phyloP scores from a whole-genome alignment of 2,329 filamentous ascomycete species.

The Trichoderma harzianum region DNA sequence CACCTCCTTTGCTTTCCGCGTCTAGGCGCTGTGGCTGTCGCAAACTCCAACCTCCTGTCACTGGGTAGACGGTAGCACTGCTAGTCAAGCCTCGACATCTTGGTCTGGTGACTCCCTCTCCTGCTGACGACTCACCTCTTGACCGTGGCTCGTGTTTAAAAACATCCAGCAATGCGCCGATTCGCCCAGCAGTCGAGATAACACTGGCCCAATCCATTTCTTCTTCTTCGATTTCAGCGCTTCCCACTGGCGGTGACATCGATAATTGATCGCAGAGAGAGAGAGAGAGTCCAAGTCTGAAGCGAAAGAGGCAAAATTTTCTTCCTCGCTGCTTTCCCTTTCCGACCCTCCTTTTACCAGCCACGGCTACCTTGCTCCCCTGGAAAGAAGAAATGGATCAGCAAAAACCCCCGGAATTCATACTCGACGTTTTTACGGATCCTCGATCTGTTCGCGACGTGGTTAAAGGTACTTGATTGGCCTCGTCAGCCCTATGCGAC shows the following conservation, averaged over 20 bases:
- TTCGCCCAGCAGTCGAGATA: slow-evolving; percentile 7
- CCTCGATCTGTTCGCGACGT: slow-evolving; percentile 86
- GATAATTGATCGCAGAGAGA: not conserved
- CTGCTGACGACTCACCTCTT: slow-evolving; percentile 9
- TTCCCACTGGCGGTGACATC: not conserved
- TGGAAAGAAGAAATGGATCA: slow-evolving; percentile 42
- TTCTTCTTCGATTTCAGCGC: slow-evolving; percentile 2
- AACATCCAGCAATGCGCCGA: slow-evolving; percentile 11
- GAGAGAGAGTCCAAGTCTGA: not conserved
- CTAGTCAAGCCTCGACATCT: slow-evolving; percentile 6
- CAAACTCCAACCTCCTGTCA: not conserved
- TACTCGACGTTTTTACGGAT: slow-evolving; percentile 90
- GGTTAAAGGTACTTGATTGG: slow-evolving; percentile 67
- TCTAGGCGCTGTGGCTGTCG: not conserved
- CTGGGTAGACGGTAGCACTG: not conserved
- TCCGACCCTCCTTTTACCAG: not conserved
- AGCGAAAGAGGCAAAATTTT: not conserved
- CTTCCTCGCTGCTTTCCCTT: not conserved
- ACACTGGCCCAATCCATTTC: slow-evolving; percentile 13
- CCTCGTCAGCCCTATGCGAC: not conserved
- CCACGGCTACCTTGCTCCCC: not conserved
- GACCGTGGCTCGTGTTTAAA: slow-evolving; percentile 1
- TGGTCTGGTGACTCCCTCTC: slow-evolving; percentile 1
- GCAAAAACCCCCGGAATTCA: slow-evolving; percentile 74
- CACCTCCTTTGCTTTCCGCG: not conserved